Base-by-base conservation (phyloP, 331 rosid genomes). In the Erythrophleum ivorense region DNA sequence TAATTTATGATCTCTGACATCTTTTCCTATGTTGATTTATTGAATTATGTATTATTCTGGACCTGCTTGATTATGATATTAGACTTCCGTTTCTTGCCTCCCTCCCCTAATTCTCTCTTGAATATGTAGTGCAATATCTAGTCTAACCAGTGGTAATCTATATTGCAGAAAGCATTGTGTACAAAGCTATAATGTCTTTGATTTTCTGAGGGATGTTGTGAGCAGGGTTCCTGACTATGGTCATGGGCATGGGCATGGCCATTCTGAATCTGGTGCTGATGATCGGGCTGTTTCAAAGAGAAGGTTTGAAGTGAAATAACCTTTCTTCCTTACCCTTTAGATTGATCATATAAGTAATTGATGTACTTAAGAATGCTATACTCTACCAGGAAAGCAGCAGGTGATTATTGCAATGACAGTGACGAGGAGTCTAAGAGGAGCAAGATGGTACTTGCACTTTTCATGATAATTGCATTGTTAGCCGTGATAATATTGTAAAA, bases 161-260 rank as follows among this genome's bases (percentile, higher is more conserved):
- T 55, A 72, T 78, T 92, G 90, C 95, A 95, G 99, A 88, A 96
- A 96, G 82, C 97, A 93, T 87, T 96, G 99, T 86, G 98, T 96
- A 62, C 98, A 93, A 82, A 92, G 92, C 89, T 96, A 93, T 79
- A 93, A 90, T 40, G 99, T 91, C 75, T 96, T 96, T 80, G 95
- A 96, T 92, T 96, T 96, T 87, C 86, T 96, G 86, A 89, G 94
- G 86, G 98, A 93, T 76, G 84, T 93, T 1, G 97, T 93, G 76
- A 87, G 91, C 85, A 83, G 89, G 84, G 99, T 96, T 84, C 99
- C 99, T 55, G 99, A 96, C 84, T 93, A 96, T 86, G 78, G 92
- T 48, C 99, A 95, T 71, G 83, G 91, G 43, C 96, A 92, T 83
- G 83, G 91, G 52, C 97, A 92, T 74, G 92, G 94, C 72, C 95